phyloP scores from a whole-genome alignment of 1,139 yeast genomes.

The Kodamaea fungicola region DNA sequence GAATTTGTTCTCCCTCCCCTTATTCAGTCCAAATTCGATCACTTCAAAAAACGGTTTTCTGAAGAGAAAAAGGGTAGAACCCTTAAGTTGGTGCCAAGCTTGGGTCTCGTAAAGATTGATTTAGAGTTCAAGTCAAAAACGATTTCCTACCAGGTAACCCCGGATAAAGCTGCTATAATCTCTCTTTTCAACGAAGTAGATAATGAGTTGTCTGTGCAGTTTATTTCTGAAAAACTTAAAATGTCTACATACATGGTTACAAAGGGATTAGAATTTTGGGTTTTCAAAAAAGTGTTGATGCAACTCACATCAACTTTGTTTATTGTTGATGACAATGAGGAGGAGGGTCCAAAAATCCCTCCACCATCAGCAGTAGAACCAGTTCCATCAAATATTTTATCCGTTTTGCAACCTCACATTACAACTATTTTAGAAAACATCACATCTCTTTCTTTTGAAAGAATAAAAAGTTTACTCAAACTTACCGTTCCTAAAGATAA shows the following conservation, averaged over 20 bases:
- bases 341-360: background rate
- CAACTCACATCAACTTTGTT: constrained; percentile 19
- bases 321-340: constrained; percentile 7
- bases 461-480: constrained; percentile 51
- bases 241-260: constrained; percentile 38
- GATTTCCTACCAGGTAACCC: constrained; percentile 49
- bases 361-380: background rate
- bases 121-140: constrained; percentile 48
- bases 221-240: constrained; percentile 23
- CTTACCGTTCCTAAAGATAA: constrained; percentile 52
- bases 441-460: constrained; percentile 44
- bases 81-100: constrained; percentile 53
- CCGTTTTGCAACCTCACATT: constrained; percentile 37
- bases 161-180: constrained; percentile 69
- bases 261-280: constrained; percentile 56
- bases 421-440: constrained; percentile 54
- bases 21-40: constrained; percentile 35
- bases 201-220: constrained; percentile 23
- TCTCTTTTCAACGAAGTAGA: constrained; percentile 45
- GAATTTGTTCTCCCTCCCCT: constrained; percentile 45
- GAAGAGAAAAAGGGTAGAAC: constrained; percentile 53
- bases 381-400: constrained; percentile 1
- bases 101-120: constrained; percentile 62
- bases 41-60: constrained; percentile 42
- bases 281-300: constrained; percentile 42